Evolutionary conservation across 495 filamentous ascomycete genomes (phyloP), one percentile per base, ranked within the genome.

Genomic region (Aspergillus avenaceus): DNA sequence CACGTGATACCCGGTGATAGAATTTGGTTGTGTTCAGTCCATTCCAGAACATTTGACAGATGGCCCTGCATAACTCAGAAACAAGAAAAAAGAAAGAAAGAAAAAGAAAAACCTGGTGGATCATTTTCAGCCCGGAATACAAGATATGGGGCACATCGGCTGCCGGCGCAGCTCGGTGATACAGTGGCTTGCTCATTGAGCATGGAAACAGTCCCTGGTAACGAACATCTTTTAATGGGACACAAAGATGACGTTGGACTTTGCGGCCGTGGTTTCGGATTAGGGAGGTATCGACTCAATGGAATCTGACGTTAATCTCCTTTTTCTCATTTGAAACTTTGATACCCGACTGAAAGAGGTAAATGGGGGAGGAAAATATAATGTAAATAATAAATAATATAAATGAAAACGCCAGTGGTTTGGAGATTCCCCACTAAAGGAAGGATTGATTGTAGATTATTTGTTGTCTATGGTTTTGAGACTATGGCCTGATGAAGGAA

Each of bases 141-240:
- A 29, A 43, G 24, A 25, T 22, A 26, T 19, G 41, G 23, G 14
- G 38, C 8, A 12, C 29, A 13, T 28, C 9, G 14, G 6, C 40
- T 47, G 45, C 47, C 47, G 47, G 52, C 22, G 26, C 52, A 50
- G 40, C 34, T 55, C 47, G 47, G 52, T 46, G 47, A 42, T 44
- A 38, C 34, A 8, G 34, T 38, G 34, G 34, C 34, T 38, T 18
- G n/a, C 19, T 8, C 6, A 3, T 6, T 36, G 34, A 21, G 21
- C 34, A 38, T 14, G 34, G 34, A n/a, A 38, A 21, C 34, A 14
- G 4, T 16, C 7, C 34, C 11, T 38, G 7, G 4, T n/a, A n/a
- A 36, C 12, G 32, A 8, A 16, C 32, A 36, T 34, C 28, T 9
- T n/a, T n/a, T 31, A 16, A 34, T 16, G n/a, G n/a, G 31, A 34